Evolutionary conservation across 106 monocot species (phyloP).

Genomic region (Phalaenopsis aphrodite): DNA sequence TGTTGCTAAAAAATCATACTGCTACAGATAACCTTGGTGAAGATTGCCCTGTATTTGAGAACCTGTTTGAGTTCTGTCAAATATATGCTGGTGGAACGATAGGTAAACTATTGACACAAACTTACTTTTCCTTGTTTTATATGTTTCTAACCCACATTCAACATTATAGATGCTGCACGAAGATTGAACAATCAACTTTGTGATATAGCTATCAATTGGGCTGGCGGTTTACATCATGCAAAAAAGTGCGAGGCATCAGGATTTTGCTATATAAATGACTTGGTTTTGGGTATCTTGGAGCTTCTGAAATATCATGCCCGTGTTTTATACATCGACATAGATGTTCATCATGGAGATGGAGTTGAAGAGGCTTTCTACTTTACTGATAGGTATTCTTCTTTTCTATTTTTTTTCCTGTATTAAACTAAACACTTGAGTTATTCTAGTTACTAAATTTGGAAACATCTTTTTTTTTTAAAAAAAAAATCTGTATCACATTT

Average conservation of each 20-base stretch:
- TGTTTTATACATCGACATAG: conserved; percentile 93
- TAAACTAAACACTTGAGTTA: background rate
- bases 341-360: conserved; percentile 99
- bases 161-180: conserved; percentile 73
- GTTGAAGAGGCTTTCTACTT: conserved; percentile 99
- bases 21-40: conserved; percentile 83
- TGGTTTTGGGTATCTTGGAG: conserved; percentile 91
- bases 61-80: conserved; percentile 98
- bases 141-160: conserved; percentile 4
- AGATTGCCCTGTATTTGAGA: conserved; percentile 98
- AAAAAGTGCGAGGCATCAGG: conserved; percentile 96
- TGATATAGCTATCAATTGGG: conserved; percentile 98
- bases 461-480: background rate
- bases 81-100: conserved; percentile 96
- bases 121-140: background rate
- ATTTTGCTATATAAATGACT: conserved; percentile 97
- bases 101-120: conserved; percentile 32
- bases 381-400: conserved; percentile 66
- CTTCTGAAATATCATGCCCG: conserved; percentile 97
- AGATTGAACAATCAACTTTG: conserved; percentile 82
- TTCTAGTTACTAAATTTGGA: background rate
- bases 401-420: background rate
- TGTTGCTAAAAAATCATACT: conserved; percentile 13
- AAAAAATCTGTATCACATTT: background rate
- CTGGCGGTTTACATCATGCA: conserved; percentile 97